Evolutionary conservation across 768 basidiomycete genomes (phyloP).

Genomic region (Russula sp.): DNA sequence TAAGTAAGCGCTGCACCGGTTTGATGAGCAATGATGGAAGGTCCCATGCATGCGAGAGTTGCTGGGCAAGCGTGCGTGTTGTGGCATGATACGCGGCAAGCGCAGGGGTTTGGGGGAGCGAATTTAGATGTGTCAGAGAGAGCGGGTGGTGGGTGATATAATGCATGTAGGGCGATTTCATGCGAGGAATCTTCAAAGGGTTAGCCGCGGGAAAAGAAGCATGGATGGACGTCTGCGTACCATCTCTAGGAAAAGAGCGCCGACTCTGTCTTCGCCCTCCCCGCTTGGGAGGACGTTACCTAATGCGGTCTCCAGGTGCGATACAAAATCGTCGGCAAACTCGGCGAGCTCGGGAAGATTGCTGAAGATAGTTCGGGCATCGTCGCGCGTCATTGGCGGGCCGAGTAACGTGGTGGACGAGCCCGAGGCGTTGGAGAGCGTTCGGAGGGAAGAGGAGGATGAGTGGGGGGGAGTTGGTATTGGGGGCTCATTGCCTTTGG

Average conservation of each 20-base stretch:
- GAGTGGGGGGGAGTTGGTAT: conserved; percentile 39
- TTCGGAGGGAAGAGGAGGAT: conserved; percentile 50
- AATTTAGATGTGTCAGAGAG: conserved; percentile 65
- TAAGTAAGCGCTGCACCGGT: conserved; percentile 93
- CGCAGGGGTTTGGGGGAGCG: conserved; percentile 51
- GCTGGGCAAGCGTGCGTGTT: conserved; percentile 62
- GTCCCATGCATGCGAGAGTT: conserved; percentile 87
- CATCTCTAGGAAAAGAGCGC: conserved; percentile 63
- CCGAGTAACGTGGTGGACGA: conserved; percentile 39
- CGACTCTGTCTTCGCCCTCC: conserved; percentile 67
- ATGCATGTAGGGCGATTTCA: conserved; percentile 70
- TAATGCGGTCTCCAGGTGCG: conserved; percentile 61
- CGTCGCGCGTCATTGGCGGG: conserved; percentile 69
- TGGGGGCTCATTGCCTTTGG: conserved; percentile 43
- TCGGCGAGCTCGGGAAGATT: conserved; percentile 74
- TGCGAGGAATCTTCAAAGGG: conserved; percentile 53
- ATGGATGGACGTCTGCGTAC: conserved; percentile 41
- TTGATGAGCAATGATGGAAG: conserved; percentile 93
- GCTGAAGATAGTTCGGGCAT: conserved; percentile 68
- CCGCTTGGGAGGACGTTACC: conserved; percentile 61
- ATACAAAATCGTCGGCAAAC: conserved; percentile 65
- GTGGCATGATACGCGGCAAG: conserved; percentile 64
- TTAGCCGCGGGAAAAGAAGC: conserved; percentile 12
- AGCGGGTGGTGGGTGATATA: conserved; percentile 80
- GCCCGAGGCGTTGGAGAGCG: conserved; percentile 51